A percentile compares a stretch with the other conserved stretches of the same genome.
phyloP scores from a whole-genome alignment of 768 basidiomycete genomes.

The Boletus subcaerulescens region DNA sequence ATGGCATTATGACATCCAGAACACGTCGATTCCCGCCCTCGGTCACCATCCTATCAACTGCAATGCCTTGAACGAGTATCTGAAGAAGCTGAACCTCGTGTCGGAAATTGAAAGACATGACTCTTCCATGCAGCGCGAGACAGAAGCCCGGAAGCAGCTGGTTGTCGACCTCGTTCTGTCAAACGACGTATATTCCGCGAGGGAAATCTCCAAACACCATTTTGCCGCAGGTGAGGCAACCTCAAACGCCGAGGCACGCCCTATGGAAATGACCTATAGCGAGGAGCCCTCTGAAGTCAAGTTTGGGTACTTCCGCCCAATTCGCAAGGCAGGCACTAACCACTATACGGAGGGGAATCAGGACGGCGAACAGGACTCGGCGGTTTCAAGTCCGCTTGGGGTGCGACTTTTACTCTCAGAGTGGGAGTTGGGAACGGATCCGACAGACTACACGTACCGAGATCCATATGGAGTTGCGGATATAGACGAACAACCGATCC shows the following conservation, averaged over 20 bases:
- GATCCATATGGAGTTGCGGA: slow-evolving; percentile 50
- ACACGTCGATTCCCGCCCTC: slow-evolving; percentile 44
- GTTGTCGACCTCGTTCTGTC: slow-evolving; percentile 63
- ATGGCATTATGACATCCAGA: slow-evolving; percentile 54
- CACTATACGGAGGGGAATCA: slow-evolving; percentile 27
- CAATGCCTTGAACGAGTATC: slow-evolving; percentile 33
- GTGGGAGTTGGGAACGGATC: slow-evolving; percentile 60
- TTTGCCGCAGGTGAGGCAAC: not conserved
- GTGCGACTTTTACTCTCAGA: slow-evolving; percentile 64
- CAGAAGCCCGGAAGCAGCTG: slow-evolving; percentile 57
- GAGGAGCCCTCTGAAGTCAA: slow-evolving; percentile 54
- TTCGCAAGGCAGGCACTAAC: slow-evolving; percentile 29
- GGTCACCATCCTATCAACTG: slow-evolving; percentile 36
- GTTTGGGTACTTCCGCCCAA: slow-evolving; percentile 63
- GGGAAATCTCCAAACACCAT: slow-evolving; percentile 32
- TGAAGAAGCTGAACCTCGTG: slow-evolving; percentile 45
- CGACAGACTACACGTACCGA: slow-evolving; percentile 46
- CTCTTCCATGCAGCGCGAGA: slow-evolving; percentile 45
- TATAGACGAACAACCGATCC: slow-evolving; percentile 15
- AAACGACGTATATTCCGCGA: slow-evolving; percentile 51
- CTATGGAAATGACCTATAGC: slow-evolving; percentile 45
- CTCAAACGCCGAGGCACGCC: slow-evolving; percentile 17
- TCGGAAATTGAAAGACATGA: slow-evolving; percentile 36
- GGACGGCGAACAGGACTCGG: slow-evolving; percentile 11
- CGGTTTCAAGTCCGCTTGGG: slow-evolving; percentile 43